These are phyloP conservation scores for Flaveria brownii DNA, from an alignment of 129 eudicot species.

Conservation along the genomic window DNA sequence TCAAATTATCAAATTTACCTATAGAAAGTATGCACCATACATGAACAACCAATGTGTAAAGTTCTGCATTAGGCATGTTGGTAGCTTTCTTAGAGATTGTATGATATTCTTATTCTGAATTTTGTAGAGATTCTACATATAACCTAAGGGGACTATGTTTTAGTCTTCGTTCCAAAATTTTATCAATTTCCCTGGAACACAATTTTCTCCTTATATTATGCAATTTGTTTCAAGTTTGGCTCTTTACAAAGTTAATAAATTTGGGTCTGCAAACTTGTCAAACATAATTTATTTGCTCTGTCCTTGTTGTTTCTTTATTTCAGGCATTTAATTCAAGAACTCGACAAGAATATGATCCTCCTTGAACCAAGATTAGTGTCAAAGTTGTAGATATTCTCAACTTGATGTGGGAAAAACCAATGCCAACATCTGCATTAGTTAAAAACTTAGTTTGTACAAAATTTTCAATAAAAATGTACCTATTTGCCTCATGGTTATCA, in stretches of 20 bases:
- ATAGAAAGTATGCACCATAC: not conserved
- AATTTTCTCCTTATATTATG: not conserved
- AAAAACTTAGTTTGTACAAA: not conserved
- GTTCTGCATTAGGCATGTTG: not conserved
- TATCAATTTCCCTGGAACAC: not conserved
- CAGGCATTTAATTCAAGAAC: not conserved
- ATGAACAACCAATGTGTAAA: not conserved
- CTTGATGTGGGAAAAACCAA: not conserved
- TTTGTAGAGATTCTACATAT: not conserved
- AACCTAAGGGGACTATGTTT: not conserved
- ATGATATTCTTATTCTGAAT: not conserved
- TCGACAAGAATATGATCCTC: not conserved
- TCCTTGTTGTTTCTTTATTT: not conserved
- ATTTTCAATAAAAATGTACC: not conserved
- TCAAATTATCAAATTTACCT: not conserved
- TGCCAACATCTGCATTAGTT: not conserved
- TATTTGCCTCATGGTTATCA: not conserved
- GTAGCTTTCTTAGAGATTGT: not conserved
- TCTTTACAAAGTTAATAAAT: not conserved
- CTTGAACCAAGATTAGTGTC: not conserved
- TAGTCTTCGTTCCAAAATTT: not conserved
- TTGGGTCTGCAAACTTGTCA: not conserved
- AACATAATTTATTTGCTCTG: not conserved
- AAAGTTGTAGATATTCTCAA: not conserved
- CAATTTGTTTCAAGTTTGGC: not conserved